Evolutionary conservation across 768 basidiomycete genomes (phyloP).

Genomic region (Mrakia hoshinonis): DNA sequence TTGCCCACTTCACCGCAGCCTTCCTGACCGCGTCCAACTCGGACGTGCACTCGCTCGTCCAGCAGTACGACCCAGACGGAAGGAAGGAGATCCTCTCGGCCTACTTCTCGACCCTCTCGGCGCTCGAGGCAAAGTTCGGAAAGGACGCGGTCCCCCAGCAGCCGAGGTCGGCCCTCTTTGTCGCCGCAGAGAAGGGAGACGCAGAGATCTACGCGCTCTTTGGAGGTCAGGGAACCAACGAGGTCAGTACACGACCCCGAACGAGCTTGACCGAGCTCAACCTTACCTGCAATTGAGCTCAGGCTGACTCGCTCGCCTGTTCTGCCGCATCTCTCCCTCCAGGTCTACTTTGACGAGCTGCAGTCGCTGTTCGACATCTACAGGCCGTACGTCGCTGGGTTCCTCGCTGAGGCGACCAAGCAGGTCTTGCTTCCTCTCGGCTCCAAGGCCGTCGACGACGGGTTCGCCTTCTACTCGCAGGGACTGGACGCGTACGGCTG

Average conservation of each 20-base stretch:
- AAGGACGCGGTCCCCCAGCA: slow-evolving; percentile 52
- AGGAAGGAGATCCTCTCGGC: slow-evolving; percentile 67
- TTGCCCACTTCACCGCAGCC: slow-evolving; percentile 66
- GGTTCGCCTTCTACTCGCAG: slow-evolving; percentile 57
- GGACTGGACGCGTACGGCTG: slow-evolving; percentile 77
- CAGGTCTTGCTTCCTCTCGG: slow-evolving; percentile 66
- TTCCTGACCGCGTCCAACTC: slow-evolving; percentile 54
- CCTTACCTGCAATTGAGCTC: not conserved
- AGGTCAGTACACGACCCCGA: slow-evolving; percentile 41
- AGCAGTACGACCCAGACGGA: slow-evolving; percentile 62
- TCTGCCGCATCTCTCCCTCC: not conserved
- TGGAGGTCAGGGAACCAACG: slow-evolving; percentile 96
- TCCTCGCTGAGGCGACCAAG: slow-evolving; percentile 56
- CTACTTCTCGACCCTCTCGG: slow-evolving; percentile 68
- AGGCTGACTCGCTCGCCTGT: not conserved
- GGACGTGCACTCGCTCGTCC: slow-evolving; percentile 75
- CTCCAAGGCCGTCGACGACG: slow-evolving; percentile 48
- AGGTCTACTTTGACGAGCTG: slow-evolving; percentile 89
- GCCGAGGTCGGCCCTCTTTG: slow-evolving; percentile 60
- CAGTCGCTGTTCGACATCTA: slow-evolving; percentile 86
- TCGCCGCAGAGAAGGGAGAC: slow-evolving; percentile 42
- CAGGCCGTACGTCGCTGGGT: slow-evolving; percentile 68
- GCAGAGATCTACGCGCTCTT: slow-evolving; percentile 75
- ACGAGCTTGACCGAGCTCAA: not conserved
- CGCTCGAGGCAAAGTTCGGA: slow-evolving; percentile 52